Evolutionary conservation across 495 filamentous ascomycete genomes (phyloP).

Genomic region (Mytilinidion resinicola): DNA sequence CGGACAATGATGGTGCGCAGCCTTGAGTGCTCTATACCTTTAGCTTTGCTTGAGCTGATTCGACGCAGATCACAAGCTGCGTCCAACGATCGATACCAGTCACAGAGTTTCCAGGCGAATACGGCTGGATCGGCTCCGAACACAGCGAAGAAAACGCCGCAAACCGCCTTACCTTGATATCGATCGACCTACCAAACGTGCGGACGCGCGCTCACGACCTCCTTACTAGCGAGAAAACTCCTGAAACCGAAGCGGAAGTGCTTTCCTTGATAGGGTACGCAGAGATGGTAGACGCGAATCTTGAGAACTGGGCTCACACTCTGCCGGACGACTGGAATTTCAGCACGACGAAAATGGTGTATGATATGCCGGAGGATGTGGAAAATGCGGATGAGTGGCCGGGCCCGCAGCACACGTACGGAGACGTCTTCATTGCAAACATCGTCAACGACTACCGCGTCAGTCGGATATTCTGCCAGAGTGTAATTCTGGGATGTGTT

Average conservation of each 20-base stretch:
- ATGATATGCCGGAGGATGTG: conserved; percentile 22
- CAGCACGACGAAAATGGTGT: conserved; percentile 16
- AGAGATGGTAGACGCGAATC: conserved; percentile 24
- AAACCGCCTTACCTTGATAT: conserved; percentile 30
- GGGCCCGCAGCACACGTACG: conserved; percentile 30
- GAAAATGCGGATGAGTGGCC: conserved; percentile 20
- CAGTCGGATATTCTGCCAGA: conserved; percentile 32
- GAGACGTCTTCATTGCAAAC: conserved; percentile 29
- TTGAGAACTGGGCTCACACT: conserved; percentile 26
- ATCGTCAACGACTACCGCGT: conserved; percentile 33
- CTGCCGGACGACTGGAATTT: conserved; percentile 26
- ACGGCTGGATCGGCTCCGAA: conserved; percentile 26
- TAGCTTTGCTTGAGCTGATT: background rate
- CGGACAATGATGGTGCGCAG: conserved; percentile 30
- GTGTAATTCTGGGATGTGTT: conserved; percentile 25
- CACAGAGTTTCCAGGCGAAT: conserved; percentile 23
- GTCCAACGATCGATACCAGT: conserved; percentile 30
- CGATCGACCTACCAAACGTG: conserved; percentile 29
- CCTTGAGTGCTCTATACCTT: background rate
- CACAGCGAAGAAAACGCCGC: conserved; percentile 27
- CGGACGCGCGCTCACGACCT: conserved; percentile 16
- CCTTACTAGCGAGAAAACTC: conserved; percentile 6
- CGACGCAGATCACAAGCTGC: conserved; percentile 27
- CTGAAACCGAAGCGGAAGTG: conserved; percentile 4
- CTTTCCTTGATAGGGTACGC: conserved; percentile 21